phyloP scores from a whole-genome alignment of 2,329 filamentous ascomycete genomes.

The Aspergillus novoparasiticus region DNA sequence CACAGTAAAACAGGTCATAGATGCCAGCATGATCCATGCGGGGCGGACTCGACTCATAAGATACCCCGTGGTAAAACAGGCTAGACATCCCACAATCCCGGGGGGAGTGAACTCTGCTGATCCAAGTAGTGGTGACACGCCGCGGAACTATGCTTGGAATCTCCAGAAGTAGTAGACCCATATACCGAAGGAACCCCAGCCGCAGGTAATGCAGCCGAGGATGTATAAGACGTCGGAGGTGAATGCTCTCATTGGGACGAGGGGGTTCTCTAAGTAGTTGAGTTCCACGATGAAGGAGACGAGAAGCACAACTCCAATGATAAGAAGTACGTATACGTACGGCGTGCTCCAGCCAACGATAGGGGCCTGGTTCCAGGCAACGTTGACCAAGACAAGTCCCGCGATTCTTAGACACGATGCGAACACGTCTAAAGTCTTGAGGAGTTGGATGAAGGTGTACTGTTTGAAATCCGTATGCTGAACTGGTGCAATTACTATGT shows the following conservation, averaged over 20 bases:
- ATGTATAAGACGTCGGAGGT: constrained; percentile 35
- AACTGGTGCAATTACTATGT: constrained; percentile 31
- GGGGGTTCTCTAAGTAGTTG: constrained; percentile 50
- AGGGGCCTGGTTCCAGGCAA: constrained; percentile 68
- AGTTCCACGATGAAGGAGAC: constrained; percentile 59
- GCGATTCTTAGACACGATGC: constrained; percentile 53
- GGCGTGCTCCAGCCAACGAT: constrained; percentile 60
- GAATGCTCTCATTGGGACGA: constrained; percentile 57
- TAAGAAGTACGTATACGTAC: constrained; percentile 60
- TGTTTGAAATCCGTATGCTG: constrained; percentile 8
- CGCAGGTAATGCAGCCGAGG: constrained; percentile 43
- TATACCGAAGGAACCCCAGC: constrained; percentile 46
- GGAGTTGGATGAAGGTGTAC: neutral
- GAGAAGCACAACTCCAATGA: constrained; percentile 59
- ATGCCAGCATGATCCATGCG: constrained; percentile 27
- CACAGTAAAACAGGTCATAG: constrained; percentile 43
- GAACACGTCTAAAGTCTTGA: constrained; percentile 39
- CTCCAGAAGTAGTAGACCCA: constrained; percentile 46
- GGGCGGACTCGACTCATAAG: constrained; percentile 29
- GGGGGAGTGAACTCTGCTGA: constrained; percentile 35
- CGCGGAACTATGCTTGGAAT: constrained; percentile 30
- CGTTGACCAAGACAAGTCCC: constrained; percentile 64
- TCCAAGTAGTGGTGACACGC: constrained; percentile 28
- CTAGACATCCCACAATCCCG: constrained; percentile 32
- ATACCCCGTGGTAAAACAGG: constrained; percentile 30